A percentile compares a stretch with the other conserved stretches of the same genome.
phyloP scores from a whole-genome alignment of 1,139 yeast species.

The Yamadazyma songkhlaensis region DNA sequence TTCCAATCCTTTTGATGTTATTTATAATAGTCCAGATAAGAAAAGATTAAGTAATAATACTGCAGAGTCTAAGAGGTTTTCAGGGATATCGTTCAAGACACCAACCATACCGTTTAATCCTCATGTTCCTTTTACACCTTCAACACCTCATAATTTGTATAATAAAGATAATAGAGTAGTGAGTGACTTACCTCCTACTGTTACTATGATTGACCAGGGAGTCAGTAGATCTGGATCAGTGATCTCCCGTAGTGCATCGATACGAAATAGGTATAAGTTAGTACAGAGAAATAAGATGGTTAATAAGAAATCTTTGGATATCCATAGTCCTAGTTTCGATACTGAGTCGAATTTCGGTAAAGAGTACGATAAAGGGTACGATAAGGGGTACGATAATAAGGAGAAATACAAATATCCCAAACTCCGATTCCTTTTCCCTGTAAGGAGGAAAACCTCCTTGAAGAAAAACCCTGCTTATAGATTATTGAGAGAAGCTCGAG shows the following conservation, averaged over 20 bases:
- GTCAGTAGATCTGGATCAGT: conserved; percentile 28
- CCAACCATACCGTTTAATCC: conserved; percentile 5
- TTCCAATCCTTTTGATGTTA: conserved; percentile 22
- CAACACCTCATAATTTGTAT: conserved; percentile 4
- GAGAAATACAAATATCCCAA: not conserved
- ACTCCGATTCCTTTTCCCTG: conserved; percentile 31
- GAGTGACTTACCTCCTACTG: conserved; percentile 19
- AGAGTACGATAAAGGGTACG: conserved; percentile 6
- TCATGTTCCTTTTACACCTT: conserved; percentile 2
- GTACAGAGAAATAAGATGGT: conserved; percentile 30
- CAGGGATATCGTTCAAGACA: conserved; percentile 7
- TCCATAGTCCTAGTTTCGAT: conserved; percentile 2
- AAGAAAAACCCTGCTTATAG: conserved; percentile 21
- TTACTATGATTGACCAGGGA: conserved; percentile 27
- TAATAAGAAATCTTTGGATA: conserved; percentile 18
- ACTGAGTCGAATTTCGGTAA: conserved; percentile 9
- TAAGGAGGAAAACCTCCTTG: conserved; percentile 33
- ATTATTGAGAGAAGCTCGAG: conserved; percentile 13
- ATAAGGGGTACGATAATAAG: not conserved
- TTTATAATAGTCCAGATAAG: conserved; percentile 12
- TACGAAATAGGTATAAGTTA: conserved; percentile 30
- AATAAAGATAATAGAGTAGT: conserved; percentile 1
- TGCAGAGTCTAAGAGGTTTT: conserved; percentile 3
- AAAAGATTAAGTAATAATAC: not conserved
- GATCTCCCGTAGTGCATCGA: conserved; percentile 29